Conservation (phyloP, 2,329 filamentous ascomycete species). For the Aspergillus sclerotialis region DNA sequence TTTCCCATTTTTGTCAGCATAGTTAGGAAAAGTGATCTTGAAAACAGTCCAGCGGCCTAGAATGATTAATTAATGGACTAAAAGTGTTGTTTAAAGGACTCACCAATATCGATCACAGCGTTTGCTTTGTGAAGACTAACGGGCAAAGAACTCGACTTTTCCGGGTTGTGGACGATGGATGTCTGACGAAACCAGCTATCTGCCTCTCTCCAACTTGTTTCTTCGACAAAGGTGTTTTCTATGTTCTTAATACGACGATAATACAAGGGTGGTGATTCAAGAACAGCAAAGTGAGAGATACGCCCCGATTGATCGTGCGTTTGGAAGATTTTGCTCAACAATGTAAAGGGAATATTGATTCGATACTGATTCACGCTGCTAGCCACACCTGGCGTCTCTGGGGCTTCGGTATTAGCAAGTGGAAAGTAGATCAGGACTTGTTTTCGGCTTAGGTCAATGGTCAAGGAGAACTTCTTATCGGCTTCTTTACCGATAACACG, state of each 20-base stretch:
- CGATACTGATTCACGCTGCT: slow-evolving; percentile 25
- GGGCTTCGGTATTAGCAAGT: slow-evolving; percentile 12
- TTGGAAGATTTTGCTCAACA: slow-evolving; percentile 35
- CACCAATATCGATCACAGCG: slow-evolving; percentile 55
- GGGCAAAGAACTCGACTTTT: slow-evolving; percentile 26
- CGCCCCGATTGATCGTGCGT: slow-evolving; percentile 12
- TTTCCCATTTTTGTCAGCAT: slow-evolving; percentile 17
- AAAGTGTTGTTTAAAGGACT: slow-evolving; percentile 9
- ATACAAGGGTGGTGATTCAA: slow-evolving; percentile 41
- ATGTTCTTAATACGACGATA: slow-evolving; percentile 32
- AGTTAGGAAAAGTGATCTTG: slow-evolving; percentile 41
- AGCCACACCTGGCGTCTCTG: too few species aligned
- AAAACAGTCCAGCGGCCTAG: slow-evolving; percentile 60
- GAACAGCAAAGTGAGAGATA: slow-evolving; percentile 29
- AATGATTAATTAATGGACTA: neutral
- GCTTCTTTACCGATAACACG: slow-evolving; percentile 32
- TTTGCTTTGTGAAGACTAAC: slow-evolving; percentile 43
- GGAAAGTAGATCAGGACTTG: slow-evolving; percentile 42
- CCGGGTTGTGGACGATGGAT: slow-evolving; percentile 47
- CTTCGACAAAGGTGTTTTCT: slow-evolving; percentile 35
- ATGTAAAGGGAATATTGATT: slow-evolving; percentile 40
- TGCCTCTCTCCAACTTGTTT: slow-evolving; percentile 47
- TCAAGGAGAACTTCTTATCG: slow-evolving; percentile 23
- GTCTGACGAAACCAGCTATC: slow-evolving; percentile 59
- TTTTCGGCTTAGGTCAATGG: slow-evolving; percentile 38